Percentiles rank a stretch among this genome's conserved stretches.
Evolutionary conservation across 179 eudicot genomes (phyloP).

Genomic region (Beta corolliflora): DNA sequence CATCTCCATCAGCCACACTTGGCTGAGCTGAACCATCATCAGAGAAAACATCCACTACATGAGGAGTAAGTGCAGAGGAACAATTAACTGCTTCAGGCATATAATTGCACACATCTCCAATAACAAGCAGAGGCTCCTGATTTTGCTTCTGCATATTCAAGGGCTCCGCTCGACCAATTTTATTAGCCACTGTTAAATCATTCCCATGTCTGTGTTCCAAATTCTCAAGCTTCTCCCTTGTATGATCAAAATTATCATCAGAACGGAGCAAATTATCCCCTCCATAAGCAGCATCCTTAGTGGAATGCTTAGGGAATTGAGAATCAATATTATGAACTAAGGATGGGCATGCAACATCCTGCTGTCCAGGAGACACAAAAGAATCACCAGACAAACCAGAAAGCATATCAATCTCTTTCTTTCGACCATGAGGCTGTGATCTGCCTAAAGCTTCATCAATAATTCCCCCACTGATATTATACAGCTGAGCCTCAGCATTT

Average conservation of each 20-base stretch:
- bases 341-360: conserved; percentile 36
- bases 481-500: conserved; percentile 27
- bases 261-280: conserved; percentile 46
- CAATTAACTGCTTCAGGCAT: conserved; percentile 37
- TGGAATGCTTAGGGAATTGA: conserved; percentile 22
- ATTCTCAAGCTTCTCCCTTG: conserved; percentile 31
- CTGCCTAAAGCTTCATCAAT: conserved; percentile 27
- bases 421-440: conserved; percentile 35
- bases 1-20: conserved; percentile 42
- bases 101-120: conserved; percentile 57
- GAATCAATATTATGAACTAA: conserved; percentile 23
- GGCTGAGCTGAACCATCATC: conserved; percentile 38
- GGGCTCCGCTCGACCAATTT: conserved; percentile 30
- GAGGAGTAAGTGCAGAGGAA: conserved; percentile 43
- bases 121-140: conserved; percentile 43
- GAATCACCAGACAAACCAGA: conserved; percentile 40
- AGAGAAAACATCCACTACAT: conserved; percentile 36
- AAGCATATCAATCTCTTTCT: conserved; percentile 43
- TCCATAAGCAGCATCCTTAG: conserved; percentile 27
- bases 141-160: conserved; percentile 27
- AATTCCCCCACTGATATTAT: conserved; percentile 14
- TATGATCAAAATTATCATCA: conserved; percentile 37
- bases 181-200: conserved; percentile 21
- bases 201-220: conserved; percentile 29
- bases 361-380: conserved; percentile 24